phyloP scores from a whole-genome alignment of 306 rosid species.

The Cercis canadensis region DNA sequence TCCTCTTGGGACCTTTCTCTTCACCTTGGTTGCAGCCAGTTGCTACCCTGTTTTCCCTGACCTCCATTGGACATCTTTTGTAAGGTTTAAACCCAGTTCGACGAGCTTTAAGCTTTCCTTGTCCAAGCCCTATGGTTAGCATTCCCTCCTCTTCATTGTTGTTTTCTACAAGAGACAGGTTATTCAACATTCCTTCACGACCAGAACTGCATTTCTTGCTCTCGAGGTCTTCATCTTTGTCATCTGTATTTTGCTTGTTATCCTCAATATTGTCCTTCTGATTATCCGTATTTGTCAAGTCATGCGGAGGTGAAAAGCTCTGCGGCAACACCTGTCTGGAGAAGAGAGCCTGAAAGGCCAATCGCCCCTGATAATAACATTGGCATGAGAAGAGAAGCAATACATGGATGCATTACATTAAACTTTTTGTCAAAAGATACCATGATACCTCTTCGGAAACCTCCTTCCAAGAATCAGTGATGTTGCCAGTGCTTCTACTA shows the following conservation, averaged over 20 bases:
- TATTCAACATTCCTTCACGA: constrained; percentile 46
- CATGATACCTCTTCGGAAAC: constrained; percentile 87
- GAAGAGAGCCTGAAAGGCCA: constrained; percentile 91
- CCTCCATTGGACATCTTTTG: constrained; percentile 87
- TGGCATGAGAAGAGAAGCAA: constrained; percentile 42
- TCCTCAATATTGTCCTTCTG: constrained; percentile 42
- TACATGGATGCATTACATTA: constrained; percentile 12
- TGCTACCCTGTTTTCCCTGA: constrained; percentile 64
- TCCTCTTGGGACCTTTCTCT: constrained; percentile 73
- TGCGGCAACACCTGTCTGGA: constrained; percentile 84
- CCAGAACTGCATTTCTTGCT: constrained; percentile 46
- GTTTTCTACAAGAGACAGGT: constrained; percentile 38
- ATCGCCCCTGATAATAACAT: constrained; percentile 65
- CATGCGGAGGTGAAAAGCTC: constrained; percentile 84
- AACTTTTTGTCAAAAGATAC: constrained; percentile 25
- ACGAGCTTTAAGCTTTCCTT: constrained; percentile 63
- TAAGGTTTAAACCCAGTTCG: constrained; percentile 95
- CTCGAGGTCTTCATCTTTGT: constrained; percentile 47
- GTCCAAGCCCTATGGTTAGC: constrained; percentile 76
- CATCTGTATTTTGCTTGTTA: constrained; percentile 42
- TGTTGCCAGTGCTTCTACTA: constrained; percentile 54
- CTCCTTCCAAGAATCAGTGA: constrained; percentile 85
- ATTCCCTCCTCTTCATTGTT: constrained; percentile 52
- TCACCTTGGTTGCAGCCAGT: constrained; percentile 62
- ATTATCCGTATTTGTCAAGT: constrained; percentile 42